Base-by-base conservation (phyloP, 352 stramenopile genomes). In the Phytophthora capsici region DNA sequence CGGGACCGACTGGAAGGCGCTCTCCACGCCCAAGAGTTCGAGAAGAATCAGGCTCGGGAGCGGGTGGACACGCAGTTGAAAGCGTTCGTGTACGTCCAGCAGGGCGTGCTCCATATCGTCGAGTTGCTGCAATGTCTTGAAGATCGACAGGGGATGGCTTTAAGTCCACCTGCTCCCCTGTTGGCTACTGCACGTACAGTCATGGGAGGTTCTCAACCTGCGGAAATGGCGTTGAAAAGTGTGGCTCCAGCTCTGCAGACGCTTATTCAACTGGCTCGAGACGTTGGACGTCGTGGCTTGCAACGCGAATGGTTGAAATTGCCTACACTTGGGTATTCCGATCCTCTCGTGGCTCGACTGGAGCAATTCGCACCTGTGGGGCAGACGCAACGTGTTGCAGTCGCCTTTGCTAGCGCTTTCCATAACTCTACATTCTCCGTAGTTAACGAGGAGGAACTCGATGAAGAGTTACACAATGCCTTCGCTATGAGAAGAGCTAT, bases 61-160 rank as follows among this genome's bases (percentile, higher is more conserved):
- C 59, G 48, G 28, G 75, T 80, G 28, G 44, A 77, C n/a, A 52
- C 78, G 13, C 69, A 78, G 19, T 48, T 86, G 36, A 86, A 85
- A 63, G 75, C 68, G 12, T 85, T 85, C 44, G 73, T 80, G 17
- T 85, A 81, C 17, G 69, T 85, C 0, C 78, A 90, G 49, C 81
- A 90, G 56, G 81, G 81, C 3, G 57, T 90, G 20, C 37, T 76
- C 32, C 84, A 88, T 41, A 81, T 87, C 26, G 71, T 82, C 5
- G 81, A 86, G 45, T 47, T 90, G 36, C 55, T 88, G 9, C 66
- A 77, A 53, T 88, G 81, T 47, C 69, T 90, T 4, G 74, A 86
- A 38, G 80, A 80, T 19, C 68, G 63, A 6, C 19, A 52, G 2
- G 40, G 51, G 9, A 48, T 64, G 52, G 10, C 32, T 37, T 63